phyloP scores from a whole-genome alignment of 2,329 filamentous ascomycete species.

The Claviceps maximensis region DNA sequence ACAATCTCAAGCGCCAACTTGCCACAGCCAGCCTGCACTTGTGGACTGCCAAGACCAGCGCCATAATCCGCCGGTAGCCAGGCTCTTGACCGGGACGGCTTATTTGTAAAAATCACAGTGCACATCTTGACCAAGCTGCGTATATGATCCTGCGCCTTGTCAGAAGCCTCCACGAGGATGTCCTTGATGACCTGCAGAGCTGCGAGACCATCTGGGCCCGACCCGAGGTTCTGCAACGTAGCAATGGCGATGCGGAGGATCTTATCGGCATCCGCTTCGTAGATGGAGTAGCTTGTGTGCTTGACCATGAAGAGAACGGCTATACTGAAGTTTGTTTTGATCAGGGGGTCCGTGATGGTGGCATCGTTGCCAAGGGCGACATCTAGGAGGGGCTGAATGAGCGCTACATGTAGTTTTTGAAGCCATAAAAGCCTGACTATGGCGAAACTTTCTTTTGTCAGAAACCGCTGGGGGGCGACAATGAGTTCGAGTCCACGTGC shows the following conservation, averaged over 20 bases:
- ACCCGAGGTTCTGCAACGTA: constrained; percentile 27
- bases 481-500: constrained; percentile 29
- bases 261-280: constrained; percentile 34
- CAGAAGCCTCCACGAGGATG: constrained; percentile 32
- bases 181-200: constrained; percentile 35
- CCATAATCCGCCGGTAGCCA: constrained; percentile 20
- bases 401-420: constrained; percentile 35
- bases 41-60: constrained; percentile 6
- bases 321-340: constrained; percentile 30
- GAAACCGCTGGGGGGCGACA: constrained; percentile 24
- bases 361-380: constrained; percentile 23
- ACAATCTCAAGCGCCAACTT: constrained; percentile 35
- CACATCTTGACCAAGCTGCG: constrained; percentile 34
- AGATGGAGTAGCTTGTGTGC: constrained; percentile 36
- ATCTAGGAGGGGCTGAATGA: constrained; percentile 31
- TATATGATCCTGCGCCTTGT: constrained; percentile 33
- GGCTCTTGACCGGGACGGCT: constrained; percentile 12
- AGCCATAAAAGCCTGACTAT: constrained; percentile 31
- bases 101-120: constrained; percentile 24
- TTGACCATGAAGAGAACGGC: constrained; percentile 35
- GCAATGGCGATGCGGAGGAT: constrained; percentile 37
- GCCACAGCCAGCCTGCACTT: constrained; percentile 25
- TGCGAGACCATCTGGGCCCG: constrained; percentile 30
- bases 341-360: constrained; percentile 14
- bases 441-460: constrained; percentile 29